Evolutionary conservation across 1,284 basidiomycete genomes (phyloP).

Genomic region (Ceratobasidium sp.): DNA sequence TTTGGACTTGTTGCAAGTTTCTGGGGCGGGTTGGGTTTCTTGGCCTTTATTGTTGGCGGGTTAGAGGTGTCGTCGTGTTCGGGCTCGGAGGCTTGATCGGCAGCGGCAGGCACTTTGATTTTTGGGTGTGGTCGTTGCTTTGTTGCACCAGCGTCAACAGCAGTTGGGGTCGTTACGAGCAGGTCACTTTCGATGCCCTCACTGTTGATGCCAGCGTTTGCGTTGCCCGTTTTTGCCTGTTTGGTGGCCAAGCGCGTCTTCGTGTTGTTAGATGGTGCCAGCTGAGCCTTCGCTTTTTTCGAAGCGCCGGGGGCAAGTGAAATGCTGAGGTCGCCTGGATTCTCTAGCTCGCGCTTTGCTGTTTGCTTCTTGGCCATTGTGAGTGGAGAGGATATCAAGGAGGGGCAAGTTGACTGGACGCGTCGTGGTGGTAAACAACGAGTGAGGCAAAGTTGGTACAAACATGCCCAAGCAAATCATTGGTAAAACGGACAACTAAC

Average conservation of each 20-base stretch:
- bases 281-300: neutral
- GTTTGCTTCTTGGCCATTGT: neutral
- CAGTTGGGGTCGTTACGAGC: too few relatives aligned
- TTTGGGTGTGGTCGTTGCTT: neutral
- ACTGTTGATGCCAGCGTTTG: neutral
- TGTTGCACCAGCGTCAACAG: neutral
- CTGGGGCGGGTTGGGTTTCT: neutral
- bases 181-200: neutral
- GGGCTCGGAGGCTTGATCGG: neutral
- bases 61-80: neutral
- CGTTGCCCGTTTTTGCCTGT: neutral
- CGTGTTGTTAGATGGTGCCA: neutral
- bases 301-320: slow-evolving; percentile 1
- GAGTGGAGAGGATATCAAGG: neutral
- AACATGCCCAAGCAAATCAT: neutral
- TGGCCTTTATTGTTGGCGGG: neutral
- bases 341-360: slow-evolving; percentile 7
- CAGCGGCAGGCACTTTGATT: neutral
- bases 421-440: neutral
- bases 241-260: neutral
- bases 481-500: slow-evolving; percentile 4
- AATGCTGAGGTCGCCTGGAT: slow-evolving; percentile 1
- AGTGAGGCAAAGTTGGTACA: neutral
- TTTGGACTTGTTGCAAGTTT: neutral
- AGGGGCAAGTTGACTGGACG: neutral